Evolutionary conservation across 2,329 filamentous ascomycete species (phyloP).

Genomic region (Epichloe uncinata): DNA sequence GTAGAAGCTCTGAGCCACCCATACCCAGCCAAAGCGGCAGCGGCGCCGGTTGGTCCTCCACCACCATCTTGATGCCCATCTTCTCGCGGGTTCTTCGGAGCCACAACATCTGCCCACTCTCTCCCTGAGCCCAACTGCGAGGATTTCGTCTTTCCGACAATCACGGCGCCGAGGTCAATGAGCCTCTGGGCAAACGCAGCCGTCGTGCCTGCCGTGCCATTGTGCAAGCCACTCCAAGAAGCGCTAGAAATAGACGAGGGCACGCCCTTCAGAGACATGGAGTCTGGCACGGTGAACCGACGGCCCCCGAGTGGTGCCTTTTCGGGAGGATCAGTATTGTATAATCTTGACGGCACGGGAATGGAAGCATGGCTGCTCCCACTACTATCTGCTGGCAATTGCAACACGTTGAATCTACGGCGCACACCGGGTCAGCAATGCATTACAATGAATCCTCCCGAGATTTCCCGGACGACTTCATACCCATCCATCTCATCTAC

Average conservation of each 20-base stretch:
- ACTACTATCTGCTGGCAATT: background rate
- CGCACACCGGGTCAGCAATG: background rate
- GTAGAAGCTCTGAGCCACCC: constrained; percentile 27
- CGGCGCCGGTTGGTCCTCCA: constrained; percentile 26
- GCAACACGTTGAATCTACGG: constrained; percentile 3
- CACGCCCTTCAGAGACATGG: constrained; percentile 30
- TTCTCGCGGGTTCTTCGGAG: constrained; percentile 32
- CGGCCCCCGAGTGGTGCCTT: constrained; percentile 23
- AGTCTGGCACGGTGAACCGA: constrained; percentile 23
- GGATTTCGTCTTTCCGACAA: constrained; percentile 40
- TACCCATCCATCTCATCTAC: constrained; percentile 6
- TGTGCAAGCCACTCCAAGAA: constrained; percentile 42
- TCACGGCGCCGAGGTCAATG: constrained; percentile 44
- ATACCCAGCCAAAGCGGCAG: constrained; percentile 24
- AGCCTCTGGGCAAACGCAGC: constrained; percentile 39
- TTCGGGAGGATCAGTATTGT: constrained; percentile 15
- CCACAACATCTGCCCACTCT: constrained; percentile 28
- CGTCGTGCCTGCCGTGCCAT: constrained; percentile 27
- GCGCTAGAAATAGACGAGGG: constrained; percentile 43
- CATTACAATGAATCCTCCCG: background rate
- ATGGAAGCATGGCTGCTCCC: constrained; percentile 13
- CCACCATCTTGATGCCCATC: constrained; percentile 30
- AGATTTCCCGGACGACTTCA: background rate
- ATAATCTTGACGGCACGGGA: constrained; percentile 26
- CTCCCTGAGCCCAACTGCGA: constrained; percentile 30